Base-by-base conservation (phyloP, 1,139 yeast genomes). In the Pichia sp. region DNA sequence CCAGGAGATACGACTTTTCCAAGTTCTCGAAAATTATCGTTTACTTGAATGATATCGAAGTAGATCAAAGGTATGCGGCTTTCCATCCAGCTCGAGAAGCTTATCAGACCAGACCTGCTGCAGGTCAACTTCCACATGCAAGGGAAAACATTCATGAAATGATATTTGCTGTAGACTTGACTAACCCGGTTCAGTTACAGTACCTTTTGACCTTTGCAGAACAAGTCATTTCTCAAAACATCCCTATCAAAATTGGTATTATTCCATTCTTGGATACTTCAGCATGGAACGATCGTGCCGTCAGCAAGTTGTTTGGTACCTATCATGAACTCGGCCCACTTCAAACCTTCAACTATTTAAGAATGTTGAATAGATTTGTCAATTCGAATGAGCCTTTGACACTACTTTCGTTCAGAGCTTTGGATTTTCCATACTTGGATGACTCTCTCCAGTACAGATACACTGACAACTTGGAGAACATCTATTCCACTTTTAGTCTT, bases 231-330 rank as follows among this genome's bases (percentile, higher is more conserved):
- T 74, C 79, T 33, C 76, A 80, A 45, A 83, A 83, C 0, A 75
- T 87, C 17, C 91, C 97, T 0, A 86, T 91, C 61, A 88, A 92
- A 66, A 66, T 93, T 55, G 99, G 97, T 3, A 60, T 93, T 2
- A 71, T 93, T 30, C 96, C 98, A 0, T 60, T 87, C 2, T 71
- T 70, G 7, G 44, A 46, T 4, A 54, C 61, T 2, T 60, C 59
- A 7, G 55, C 55, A 12, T 67, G 68, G 57, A 57, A 55, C 31
- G 50, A 56, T 12, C 53, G 62, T 27, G 64, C 55, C 2, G 54
- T 70, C 0, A 59, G 60, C 40, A 72, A 73, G 29, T 67, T 80
- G 17, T 71, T 75, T 51, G 71, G 74, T 52, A 63, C 78, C 14
- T 59, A 48, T 16, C 58, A 66, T 12, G 63, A 63, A 33, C 33